Evolutionary conservation across 2,329 filamentous ascomycete genomes (phyloP), one percentile per base, ranked within the genome.

Genomic region (Helminthosporium solani): DNA sequence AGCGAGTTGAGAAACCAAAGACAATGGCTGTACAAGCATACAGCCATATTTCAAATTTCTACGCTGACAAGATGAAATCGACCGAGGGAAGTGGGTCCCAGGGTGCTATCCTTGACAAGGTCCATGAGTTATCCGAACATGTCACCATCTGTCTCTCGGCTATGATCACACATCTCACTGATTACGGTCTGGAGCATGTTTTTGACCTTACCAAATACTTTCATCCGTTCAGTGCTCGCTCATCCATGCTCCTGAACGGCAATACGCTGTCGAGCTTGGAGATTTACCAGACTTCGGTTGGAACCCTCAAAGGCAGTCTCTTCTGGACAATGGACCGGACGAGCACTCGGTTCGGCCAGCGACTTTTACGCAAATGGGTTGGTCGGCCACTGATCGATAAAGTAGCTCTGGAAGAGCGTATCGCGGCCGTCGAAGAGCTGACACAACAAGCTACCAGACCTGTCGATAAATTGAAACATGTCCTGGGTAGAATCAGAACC

Each of bases 151-250:
- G 94, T 70, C 78, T 99, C 12, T 96, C 94, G 3, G 88, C 91
- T 9, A 96, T 99, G 91, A 97, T 99, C 58, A 88, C 81, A 1
- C 91, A 99, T 63, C 76, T 99, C 58, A 85, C 84, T 15, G 91
- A 96, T 54, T 99, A 96, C 66, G 90, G 90, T 0, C 78, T 99
- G 16, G 87, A 97, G 68, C 90, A 97, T 73, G 89, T 99, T 42
- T 96, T 99, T 59, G 87, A 96, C 61, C 75, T 99, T 34, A 97
- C 94, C 1, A 96, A 95, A 60, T 96, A 97, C 73, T 99, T 99
- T 63, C 87, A 96, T 58, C 90, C 90, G 2, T 99, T 99, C 72
- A 96, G 88, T 58, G 89, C 91, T 7, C 80, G 91, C 30, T 91
- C 92, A 12, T 91, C 97, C 64, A 97, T 99, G 94, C 77, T 97